Conservation (phyloP, 2,329 filamentous ascomycete species). For the Monosporascus ibericus region DNA sequence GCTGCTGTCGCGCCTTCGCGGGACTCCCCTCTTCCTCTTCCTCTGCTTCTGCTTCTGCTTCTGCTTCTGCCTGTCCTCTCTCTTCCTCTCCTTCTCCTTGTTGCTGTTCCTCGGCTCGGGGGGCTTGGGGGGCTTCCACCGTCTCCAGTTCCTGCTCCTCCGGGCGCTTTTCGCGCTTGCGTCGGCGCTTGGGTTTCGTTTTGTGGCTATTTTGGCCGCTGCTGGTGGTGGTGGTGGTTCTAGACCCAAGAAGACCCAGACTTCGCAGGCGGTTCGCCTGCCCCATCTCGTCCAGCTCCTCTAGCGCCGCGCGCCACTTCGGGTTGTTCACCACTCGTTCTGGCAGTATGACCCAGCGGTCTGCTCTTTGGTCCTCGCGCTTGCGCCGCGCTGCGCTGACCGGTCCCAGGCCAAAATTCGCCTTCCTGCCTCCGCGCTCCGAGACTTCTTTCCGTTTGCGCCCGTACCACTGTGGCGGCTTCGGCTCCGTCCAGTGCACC, state of each 20-base stretch:
- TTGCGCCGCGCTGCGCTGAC: slow-evolving; percentile 25
- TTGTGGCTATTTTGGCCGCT: too few relatives aligned
- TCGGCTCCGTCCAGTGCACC: slow-evolving; percentile 38
- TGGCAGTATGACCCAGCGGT: slow-evolving; percentile 31
- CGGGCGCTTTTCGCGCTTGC: too few relatives aligned
- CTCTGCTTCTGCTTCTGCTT: neutral
- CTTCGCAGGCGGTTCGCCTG: slow-evolving; percentile 5
- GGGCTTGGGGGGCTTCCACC: too few relatives aligned
- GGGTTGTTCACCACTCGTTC: slow-evolving; percentile 37
- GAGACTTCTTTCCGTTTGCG: slow-evolving; percentile 45
- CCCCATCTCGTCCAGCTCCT: slow-evolving; percentile 22
- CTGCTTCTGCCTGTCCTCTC: neutral
- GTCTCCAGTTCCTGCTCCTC: too few relatives aligned
- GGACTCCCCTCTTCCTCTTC: neutral
- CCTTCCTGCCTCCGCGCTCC: slow-evolving; percentile 41
- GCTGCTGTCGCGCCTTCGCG: neutral
- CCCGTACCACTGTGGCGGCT: slow-evolving; percentile 38
- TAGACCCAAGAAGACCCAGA: neutral
- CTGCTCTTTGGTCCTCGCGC: slow-evolving; percentile 21
- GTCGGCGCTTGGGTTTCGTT: too few relatives aligned
- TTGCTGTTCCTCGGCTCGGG: too few relatives aligned
- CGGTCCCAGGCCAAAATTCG: slow-evolving; percentile 40
- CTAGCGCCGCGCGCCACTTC: slow-evolving; percentile 38
- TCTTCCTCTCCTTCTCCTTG: too few relatives aligned
- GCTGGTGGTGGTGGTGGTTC: too few relatives aligned